These are phyloP conservation scores for Malassezia obtusa DNA, from an alignment of 1,284 basidiomycete species.

Conservation along the genomic window DNA sequence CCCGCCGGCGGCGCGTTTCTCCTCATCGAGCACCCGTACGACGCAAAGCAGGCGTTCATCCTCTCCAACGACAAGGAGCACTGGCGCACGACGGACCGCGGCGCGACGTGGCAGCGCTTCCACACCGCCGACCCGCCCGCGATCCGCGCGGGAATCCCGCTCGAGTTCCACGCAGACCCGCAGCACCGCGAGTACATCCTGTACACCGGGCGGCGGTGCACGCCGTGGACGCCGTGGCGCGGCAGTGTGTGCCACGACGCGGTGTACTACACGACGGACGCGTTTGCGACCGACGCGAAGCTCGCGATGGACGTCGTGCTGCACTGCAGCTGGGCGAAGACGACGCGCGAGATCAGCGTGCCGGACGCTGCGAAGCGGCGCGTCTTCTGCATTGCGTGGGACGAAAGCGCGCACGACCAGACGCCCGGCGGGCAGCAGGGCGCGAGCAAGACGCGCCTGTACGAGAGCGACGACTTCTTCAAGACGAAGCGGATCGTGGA, in stretches of 20 bases:
- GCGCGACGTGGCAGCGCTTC: constrained; percentile 42
- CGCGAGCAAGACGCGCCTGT: constrained; percentile 22
- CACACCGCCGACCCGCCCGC: constrained; percentile 33
- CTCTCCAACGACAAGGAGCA: constrained; percentile 31
- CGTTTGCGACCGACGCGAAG: constrained; percentile 29
- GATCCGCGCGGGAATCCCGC: constrained; percentile 23
- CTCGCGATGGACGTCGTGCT: constrained; percentile 32
- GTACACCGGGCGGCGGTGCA: constrained; percentile 38
- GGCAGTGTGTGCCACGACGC: constrained; percentile 48
- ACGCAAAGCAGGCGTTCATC: constrained; percentile 51
- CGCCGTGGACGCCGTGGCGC: constrained; percentile 34
- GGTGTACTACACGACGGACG: constrained; percentile 39
- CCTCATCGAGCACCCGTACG: constrained; percentile 77
- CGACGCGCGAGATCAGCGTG: constrained; percentile 28
- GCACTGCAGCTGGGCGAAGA: constrained; percentile 45
- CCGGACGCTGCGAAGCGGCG: constrained; percentile 21
- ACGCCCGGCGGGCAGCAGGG: not conserved
- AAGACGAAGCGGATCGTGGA: constrained; percentile 25
- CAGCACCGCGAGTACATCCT: constrained; percentile 38
- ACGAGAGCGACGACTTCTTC: constrained; percentile 41
- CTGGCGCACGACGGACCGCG: constrained; percentile 39
- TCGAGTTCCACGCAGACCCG: constrained; percentile 42
- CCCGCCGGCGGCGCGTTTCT: constrained; percentile 59
- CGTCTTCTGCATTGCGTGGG: constrained; percentile 46
- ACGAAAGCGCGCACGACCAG: constrained; percentile 15